Evolutionary conservation across 2,329 filamentous ascomycete species (phyloP).

Genomic region (Septoria linicola): DNA sequence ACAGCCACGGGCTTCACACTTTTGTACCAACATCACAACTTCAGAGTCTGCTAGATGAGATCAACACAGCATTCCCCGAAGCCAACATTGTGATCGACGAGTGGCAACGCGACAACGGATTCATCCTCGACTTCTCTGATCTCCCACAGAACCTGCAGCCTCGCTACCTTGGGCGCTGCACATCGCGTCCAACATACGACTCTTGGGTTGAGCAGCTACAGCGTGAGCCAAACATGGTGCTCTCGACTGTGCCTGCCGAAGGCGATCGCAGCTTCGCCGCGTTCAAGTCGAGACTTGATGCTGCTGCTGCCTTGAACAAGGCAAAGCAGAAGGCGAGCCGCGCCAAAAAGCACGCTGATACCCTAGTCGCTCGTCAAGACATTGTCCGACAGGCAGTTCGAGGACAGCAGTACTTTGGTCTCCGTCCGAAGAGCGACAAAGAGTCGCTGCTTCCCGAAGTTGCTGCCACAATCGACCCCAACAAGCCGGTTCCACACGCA

Average conservation of each 20-base stretch:
- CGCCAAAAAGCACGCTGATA: constrained; percentile 35
- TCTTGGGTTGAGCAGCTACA: constrained; percentile 31
- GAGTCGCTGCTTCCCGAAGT: constrained; percentile 17
- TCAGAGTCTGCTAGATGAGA: constrained; percentile 59
- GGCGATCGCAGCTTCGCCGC: constrained; percentile 43
- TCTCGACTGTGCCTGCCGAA: constrained; percentile 11
- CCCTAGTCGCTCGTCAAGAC: constrained; percentile 51
- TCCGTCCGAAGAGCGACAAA: constrained; percentile 48
- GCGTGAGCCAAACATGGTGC: constrained; percentile 26
- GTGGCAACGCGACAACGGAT: constrained; percentile 52
- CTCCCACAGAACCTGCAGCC: constrained; percentile 63
- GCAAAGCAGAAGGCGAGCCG: constrained; percentile 44
- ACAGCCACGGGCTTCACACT: constrained; percentile 54
- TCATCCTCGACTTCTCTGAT: constrained; percentile 66
- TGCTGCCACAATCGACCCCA: constrained; percentile 45
- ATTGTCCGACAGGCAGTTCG: constrained; percentile 61
- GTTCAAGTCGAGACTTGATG: constrained; percentile 57
- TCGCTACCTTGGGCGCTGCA: constrained; percentile 63
- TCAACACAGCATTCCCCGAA: constrained; percentile 59
- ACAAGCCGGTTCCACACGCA: constrained; percentile 46
- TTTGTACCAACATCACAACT: constrained; percentile 69
- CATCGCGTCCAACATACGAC: constrained; percentile 47
- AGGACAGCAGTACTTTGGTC: constrained; percentile 68
- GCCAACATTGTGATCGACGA: constrained; percentile 59
- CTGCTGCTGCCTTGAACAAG: constrained; percentile 52